Evolutionary conservation across 1,284 basidiomycete species (phyloP), one percentile per base, ranked within the genome.

Genomic region (Gymnopus androsaceus): DNA sequence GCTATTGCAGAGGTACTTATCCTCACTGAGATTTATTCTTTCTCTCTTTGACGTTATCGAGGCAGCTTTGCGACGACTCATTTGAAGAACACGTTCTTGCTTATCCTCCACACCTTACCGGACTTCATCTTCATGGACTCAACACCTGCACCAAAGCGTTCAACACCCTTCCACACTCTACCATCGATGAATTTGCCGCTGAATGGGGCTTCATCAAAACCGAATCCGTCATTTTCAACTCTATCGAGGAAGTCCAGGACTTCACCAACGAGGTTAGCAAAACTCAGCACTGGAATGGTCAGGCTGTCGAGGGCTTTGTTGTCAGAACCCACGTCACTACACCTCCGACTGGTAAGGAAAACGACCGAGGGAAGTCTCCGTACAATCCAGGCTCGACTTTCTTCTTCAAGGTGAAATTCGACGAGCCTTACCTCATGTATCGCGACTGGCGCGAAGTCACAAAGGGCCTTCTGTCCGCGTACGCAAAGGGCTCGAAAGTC

Each of bases 381-480:
- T 95, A 95, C 67, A 70, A 77, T 0, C 73, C 87, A 0, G 90
- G 90, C 14, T 87, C 92, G 5, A 88, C 92, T 0, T 97, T 98
- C 79, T 98, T 99, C 80, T 99, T 98, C 87, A 99, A 99, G 71
- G 84, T 99, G 75, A 99, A 99, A 71, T 99, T 98, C 70, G 95
- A 98, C 71, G 94, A 99, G 69, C 96, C 96, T 0, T 99, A 99
- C 69, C 87, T 98, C 76, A 96, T 97, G 86, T 98, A 98, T 73
- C 87, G 97, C 49, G 93, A 98, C 69, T 99, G 95, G 95, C 81
- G 97, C 53, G 97, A 99, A 72, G 80, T 96, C 49, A 98, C 97
- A 6, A 90, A 94, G 66, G 75, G 70, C 17, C 76, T 96, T 30
- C 77, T 97, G 5, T 73, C 78, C 1, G 57, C 64, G 44, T 71